Evolutionary conservation across 441 rosid genomes (phyloP).

Genomic region (Populus trichocarpa): DNA sequence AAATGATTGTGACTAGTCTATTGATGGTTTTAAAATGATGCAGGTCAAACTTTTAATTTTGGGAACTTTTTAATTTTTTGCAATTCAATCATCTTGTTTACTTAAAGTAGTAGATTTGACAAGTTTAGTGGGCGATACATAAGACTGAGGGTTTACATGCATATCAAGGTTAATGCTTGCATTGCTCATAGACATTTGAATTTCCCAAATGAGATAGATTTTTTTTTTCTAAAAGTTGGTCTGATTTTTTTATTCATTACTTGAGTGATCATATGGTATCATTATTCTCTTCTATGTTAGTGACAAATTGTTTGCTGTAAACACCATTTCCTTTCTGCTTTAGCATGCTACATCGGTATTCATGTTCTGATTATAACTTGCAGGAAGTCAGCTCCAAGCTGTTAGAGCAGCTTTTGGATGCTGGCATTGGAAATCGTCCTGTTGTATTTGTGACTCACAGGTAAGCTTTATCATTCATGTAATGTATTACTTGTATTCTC

Average conservation of each 20-base stretch:
- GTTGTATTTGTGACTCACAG: slow-evolving; percentile 99
- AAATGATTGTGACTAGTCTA: neutral
- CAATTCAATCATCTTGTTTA: neutral
- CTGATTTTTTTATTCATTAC: neutral
- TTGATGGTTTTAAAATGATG: neutral
- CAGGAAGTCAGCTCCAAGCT: slow-evolving; percentile 93
- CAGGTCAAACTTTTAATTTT: neutral
- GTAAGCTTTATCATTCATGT: slow-evolving; percentile 26
- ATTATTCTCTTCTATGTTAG: neutral
- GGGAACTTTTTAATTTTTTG: neutral
- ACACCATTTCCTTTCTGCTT: slow-evolving; percentile 4
- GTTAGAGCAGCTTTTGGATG: slow-evolving; percentile 74
- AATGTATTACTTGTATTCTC: neutral
- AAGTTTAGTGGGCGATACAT: neutral
- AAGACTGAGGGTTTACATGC: neutral
- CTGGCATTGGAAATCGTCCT: slow-evolving; percentile 94
- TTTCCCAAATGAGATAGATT: neutral
- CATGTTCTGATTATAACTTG: slow-evolving; percentile 22
- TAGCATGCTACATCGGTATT: slow-evolving; percentile 1
- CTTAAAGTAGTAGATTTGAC: neutral
- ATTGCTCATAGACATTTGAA: neutral
- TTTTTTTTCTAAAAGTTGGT: neutral
- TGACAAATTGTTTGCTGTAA: neutral
- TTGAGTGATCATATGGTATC: neutral
- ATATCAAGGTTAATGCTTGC: neutral